Evolutionary conservation across 1,139 yeast species (phyloP).

Genomic region (Pichia sp.): DNA sequence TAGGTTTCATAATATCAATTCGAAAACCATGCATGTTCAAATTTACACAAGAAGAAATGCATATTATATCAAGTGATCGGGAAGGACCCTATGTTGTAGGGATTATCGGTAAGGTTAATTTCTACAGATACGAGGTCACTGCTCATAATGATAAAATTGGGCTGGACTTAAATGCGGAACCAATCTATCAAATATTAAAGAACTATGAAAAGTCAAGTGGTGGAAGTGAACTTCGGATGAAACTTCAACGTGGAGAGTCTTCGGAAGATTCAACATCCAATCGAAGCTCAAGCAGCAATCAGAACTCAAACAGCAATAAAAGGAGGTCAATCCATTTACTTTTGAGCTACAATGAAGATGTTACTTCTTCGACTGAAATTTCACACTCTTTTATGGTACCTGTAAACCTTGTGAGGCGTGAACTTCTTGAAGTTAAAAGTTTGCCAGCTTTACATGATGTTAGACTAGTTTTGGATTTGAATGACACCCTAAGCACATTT

Average conservation of each 20-base stretch:
- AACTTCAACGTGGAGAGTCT: conserved; percentile 41
- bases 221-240: conserved; percentile 40
- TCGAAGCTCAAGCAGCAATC: conserved; percentile 38
- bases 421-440: conserved; percentile 1
- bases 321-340: conserved; percentile 32
- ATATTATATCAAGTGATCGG: conserved; percentile 43
- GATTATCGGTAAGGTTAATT: conserved; percentile 39
- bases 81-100: conserved; percentile 61
- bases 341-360: conserved; percentile 37
- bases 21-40: conserved; percentile 36
- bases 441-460: conserved; percentile 7
- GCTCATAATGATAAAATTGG: conserved; percentile 42
- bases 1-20: conserved; percentile 30
- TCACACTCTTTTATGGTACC: conserved; percentile 56
- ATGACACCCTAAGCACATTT: conserved; percentile 39
- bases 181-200: conserved; percentile 44
- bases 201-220: conserved; percentile 49
- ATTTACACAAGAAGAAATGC: conserved; percentile 40
- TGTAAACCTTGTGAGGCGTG: conserved; percentile 33
- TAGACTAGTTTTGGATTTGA: conserved; percentile 30
- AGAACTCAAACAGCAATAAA: neutral
- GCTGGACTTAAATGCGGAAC: conserved; percentile 50
- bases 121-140: conserved; percentile 37
- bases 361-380: conserved; percentile 32
- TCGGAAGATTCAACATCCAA: conserved; percentile 24